These are phyloP conservation scores for Exidia glandulosa DNA, from an alignment of 768 basidiomycete species.

Conservation along the genomic window DNA sequence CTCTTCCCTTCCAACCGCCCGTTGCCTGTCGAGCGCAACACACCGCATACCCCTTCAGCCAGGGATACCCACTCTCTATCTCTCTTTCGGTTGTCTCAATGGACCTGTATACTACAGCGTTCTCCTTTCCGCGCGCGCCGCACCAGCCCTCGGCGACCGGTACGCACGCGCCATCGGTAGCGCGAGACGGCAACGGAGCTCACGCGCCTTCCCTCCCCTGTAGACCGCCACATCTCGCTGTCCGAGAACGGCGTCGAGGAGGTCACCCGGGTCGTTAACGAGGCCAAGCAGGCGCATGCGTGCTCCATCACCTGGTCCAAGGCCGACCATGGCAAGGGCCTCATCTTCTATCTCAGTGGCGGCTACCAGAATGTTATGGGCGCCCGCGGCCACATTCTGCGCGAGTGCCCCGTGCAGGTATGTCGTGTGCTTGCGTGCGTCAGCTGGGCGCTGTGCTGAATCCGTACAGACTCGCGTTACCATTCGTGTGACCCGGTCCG, in stretches of 20 bases:
- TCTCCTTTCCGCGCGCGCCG: constrained; percentile 74
- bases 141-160: constrained; percentile 32
- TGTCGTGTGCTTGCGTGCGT: constrained; percentile 11
- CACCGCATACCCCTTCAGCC: constrained; percentile 1
- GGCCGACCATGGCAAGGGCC: constrained; percentile 59
- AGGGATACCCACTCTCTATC: not conserved
- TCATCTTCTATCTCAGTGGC: constrained; percentile 88
- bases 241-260: constrained; percentile 46
- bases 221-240: not conserved
- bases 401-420: constrained; percentile 82
- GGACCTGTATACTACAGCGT: constrained; percentile 94
- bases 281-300: constrained; percentile 70
- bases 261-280: constrained; percentile 65
- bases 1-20: not conserved
- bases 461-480: constrained; percentile 59
- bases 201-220: not conserved
- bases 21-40: not conserved
- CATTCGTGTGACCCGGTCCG: constrained; percentile 85
- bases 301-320: constrained; percentile 74
- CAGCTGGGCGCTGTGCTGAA: not conserved
- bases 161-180: not conserved
- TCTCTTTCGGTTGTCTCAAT: constrained; percentile 27
- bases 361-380: constrained; percentile 88
- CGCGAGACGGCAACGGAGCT: not conserved
- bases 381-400: constrained; percentile 77